Percentiles rank a stretch among this genome's conserved stretches.
phyloP scores from a whole-genome alignment of 2,329 filamentous ascomycete genomes.

The Aspergillus novoparasiticus region DNA sequence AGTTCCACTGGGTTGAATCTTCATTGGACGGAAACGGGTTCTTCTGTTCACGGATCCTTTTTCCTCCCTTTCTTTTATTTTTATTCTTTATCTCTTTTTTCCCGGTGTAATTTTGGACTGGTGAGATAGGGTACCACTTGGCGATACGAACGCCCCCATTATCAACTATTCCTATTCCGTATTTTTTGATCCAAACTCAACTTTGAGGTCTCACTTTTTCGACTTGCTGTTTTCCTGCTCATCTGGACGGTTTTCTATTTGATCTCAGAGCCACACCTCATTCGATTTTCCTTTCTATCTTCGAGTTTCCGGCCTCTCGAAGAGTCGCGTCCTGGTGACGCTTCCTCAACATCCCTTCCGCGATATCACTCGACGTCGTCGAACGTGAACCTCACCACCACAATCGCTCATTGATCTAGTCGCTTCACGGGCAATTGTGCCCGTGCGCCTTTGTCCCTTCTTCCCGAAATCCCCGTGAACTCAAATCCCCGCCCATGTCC shows the following conservation, averaged over 20 bases:
- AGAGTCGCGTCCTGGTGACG: conserved; percentile 11
- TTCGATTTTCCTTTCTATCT: background rate
- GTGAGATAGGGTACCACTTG: background rate
- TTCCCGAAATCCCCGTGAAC: conserved; percentile 48
- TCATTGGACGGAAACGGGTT: conserved; percentile 4
- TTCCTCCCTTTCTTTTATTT: background rate
- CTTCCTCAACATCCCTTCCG: background rate
- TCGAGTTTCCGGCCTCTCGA: conserved; percentile 5
- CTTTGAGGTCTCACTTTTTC: background rate
- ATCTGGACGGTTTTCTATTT: background rate
- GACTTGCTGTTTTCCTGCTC: background rate
- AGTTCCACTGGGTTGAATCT: conserved; percentile 4
- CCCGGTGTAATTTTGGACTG: background rate
- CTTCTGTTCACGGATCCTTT: background rate
- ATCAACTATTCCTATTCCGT: conserved; percentile 2
- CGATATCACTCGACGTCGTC: background rate
- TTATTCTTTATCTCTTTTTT: background rate
- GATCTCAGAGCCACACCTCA: background rate
- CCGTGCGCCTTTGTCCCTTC: background rate
- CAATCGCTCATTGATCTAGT: background rate
- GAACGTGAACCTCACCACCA: background rate
- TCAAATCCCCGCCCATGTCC: conserved; percentile 67
- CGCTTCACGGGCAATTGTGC: background rate
- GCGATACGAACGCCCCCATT: conserved; percentile 3
- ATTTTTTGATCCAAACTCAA: conserved; percentile 6